Percentiles rank a stretch among this genome's conserved stretches.
These are phyloP conservation scores for Pyronema omphalodes DNA, from an alignment of 495 filamentous ascomycete genomes.

Conservation along the genomic window DNA sequence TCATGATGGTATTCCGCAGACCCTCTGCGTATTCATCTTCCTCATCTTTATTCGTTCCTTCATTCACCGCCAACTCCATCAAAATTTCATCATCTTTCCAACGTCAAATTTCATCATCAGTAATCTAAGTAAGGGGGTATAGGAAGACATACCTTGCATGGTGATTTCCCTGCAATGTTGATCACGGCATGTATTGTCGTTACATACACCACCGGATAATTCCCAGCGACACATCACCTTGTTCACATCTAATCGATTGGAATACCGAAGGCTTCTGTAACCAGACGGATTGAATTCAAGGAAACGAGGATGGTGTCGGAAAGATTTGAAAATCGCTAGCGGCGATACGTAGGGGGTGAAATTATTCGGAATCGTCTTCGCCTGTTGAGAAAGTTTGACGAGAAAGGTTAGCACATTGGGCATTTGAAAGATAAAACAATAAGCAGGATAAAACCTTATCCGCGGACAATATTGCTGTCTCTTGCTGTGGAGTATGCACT, in stretches of 20 bases:
- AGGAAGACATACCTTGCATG: conserved; percentile 55
- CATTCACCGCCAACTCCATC: conserved; percentile 57
- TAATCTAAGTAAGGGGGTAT: conserved; percentile 27
- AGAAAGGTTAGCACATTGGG: background rate
- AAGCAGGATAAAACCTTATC: background rate
- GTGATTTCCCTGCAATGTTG: conserved; percentile 70
- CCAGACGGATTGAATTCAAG: conserved; percentile 49
- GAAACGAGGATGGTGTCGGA: conserved; percentile 71
- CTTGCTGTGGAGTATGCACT: background rate
- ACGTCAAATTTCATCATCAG: conserved; percentile 43
- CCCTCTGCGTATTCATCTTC: conserved; percentile 55
- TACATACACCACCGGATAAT: conserved; percentile 54
- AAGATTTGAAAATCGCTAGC: conserved; percentile 63
- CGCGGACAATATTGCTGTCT: background rate
- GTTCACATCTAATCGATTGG: conserved; percentile 60
- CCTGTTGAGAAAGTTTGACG: background rate
- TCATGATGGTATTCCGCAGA: conserved; percentile 53
- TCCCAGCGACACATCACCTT: conserved; percentile 59
- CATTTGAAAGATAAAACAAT: background rate
- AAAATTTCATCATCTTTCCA: conserved; percentile 71
- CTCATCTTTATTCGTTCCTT: conserved; percentile 51
- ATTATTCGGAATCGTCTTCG: conserved; percentile 9
- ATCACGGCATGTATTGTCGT: conserved; percentile 44
- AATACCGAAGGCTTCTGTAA: conserved; percentile 81
- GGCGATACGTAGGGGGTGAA: conserved; percentile 71